Percentiles rank a stretch among this genome's conserved stretches.
Conservation (phyloP, 2,329 filamentous ascomycete genomes). For the Neofusicoccum ribis region DNA sequence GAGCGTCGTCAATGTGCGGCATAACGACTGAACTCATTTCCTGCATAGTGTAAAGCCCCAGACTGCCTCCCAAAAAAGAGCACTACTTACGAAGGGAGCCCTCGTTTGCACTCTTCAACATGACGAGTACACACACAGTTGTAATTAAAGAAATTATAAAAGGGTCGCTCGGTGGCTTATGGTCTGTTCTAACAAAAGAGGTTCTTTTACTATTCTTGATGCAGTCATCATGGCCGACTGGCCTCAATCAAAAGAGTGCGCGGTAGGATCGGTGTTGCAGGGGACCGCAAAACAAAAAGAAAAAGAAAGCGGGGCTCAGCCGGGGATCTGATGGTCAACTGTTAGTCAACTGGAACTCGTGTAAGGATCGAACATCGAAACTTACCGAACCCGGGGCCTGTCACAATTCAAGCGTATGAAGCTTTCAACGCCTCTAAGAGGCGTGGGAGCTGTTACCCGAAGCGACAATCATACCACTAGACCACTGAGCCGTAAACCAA, state of each 20-base stretch:
- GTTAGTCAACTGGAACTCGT: neutral
- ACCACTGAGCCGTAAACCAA: conserved; percentile 43
- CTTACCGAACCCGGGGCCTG: conserved; percentile 10
- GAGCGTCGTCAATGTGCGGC: no score
- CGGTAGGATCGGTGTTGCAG: no score
- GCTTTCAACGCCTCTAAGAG: neutral
- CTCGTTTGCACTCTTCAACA: neutral
- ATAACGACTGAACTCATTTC: no score
- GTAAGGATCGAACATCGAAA: neutral
- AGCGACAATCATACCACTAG: conserved; percentile 73
- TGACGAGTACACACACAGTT: neutral
- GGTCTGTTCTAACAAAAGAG: no score
- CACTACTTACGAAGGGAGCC: no score
- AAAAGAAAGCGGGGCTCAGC: neutral
- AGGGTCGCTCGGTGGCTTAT: no score
- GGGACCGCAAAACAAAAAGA: neutral
- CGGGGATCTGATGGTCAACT: neutral
- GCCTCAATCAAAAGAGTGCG: no score
- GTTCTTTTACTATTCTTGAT: no score
- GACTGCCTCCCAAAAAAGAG: no score
- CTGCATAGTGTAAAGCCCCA: no score
- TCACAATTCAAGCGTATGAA: neutral
- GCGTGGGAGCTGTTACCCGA: conserved; percentile 48
- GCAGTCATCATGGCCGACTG: no score
- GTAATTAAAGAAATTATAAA: no score